Conservation (phyloP, 1,284 basidiomycete genomes). For the Rhodotorula sp. region DNA sequence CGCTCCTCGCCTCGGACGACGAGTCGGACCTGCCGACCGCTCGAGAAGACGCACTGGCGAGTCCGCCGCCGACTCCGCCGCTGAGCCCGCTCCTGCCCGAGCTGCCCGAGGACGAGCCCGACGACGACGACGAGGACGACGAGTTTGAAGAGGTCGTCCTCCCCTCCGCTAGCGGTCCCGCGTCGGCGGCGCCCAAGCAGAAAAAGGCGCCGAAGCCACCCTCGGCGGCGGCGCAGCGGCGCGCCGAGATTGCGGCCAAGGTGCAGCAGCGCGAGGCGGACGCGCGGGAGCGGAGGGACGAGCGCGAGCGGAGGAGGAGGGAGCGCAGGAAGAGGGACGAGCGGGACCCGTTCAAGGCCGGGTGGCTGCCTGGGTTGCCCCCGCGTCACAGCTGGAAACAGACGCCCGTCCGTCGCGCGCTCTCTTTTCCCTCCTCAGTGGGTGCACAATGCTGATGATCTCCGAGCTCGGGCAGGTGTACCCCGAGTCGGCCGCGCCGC, state of each 20-base stretch:
- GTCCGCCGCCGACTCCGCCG: background rate
- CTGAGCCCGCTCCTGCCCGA: background rate
- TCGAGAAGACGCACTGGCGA: background rate
- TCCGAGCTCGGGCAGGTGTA: conserved; percentile 18
- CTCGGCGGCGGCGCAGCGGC: background rate
- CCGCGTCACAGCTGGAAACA: conserved; percentile 39
- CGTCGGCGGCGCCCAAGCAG: background rate
- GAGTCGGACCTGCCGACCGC: background rate
- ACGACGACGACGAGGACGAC: conserved; percentile 20
- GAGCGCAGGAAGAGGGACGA: conserved; percentile 13
- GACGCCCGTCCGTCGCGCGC: conserved; percentile 25
- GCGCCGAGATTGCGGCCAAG: background rate
- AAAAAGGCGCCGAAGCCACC: background rate
- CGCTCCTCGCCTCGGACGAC: conserved; percentile 25
- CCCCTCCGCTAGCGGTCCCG: background rate
- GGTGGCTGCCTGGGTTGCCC: conserved; percentile 28
- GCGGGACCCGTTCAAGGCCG: conserved; percentile 16
- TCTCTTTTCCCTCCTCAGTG: background rate
- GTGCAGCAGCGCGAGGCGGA: background rate
- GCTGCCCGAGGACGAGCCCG: background rate
- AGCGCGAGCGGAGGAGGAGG: conserved; percentile 18
- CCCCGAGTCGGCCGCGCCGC: conserved; percentile 31
- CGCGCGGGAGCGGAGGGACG: background rate
- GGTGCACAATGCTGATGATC: too few relatives aligned
- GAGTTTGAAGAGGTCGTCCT: conserved; percentile 28